These are phyloP conservation scores for Fennellomyces sp. DNA, from an alignment of 371 early-diverging fungal species.

Conservation along the genomic window DNA sequence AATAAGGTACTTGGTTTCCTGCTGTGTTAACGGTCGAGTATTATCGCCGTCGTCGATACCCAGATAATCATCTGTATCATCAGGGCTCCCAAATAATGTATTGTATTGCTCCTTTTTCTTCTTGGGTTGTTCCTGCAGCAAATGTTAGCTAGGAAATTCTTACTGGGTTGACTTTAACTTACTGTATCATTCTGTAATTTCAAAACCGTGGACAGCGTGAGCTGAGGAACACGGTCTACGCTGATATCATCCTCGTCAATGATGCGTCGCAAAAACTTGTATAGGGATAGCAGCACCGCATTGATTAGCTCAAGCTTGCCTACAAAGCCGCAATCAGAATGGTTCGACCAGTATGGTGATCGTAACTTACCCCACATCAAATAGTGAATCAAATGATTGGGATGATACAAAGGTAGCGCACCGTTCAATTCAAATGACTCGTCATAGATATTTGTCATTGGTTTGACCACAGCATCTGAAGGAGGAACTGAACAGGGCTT, in stretches of 20 bases:
- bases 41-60: conserved; percentile 24
- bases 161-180: neutral
- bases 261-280: conserved; percentile 49
- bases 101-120: conserved; percentile 14
- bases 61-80: conserved; percentile 8
- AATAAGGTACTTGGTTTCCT: conserved; percentile 30
- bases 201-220: conserved; percentile 54
- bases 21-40: conserved; percentile 35
- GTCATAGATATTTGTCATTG: conserved; percentile 60
- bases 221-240: conserved; percentile 48
- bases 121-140: neutral
- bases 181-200: conserved; percentile 53
- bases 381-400: conserved; percentile 73
- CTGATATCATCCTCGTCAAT: conserved; percentile 47
- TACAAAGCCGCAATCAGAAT: conserved; percentile 31
- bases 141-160: no score
- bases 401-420: conserved; percentile 78
- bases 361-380: conserved; percentile 72
- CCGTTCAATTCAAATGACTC: conserved; percentile 58
- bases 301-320: conserved; percentile 74
- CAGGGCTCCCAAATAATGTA: conserved; percentile 40
- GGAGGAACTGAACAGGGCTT: conserved; percentile 13
- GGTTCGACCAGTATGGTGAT: neutral
- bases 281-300: conserved; percentile 54
- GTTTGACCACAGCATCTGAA: conserved; percentile 32